Conservation (phyloP, 768 basidiomycete species). For the Tylopilus sp. region DNA sequence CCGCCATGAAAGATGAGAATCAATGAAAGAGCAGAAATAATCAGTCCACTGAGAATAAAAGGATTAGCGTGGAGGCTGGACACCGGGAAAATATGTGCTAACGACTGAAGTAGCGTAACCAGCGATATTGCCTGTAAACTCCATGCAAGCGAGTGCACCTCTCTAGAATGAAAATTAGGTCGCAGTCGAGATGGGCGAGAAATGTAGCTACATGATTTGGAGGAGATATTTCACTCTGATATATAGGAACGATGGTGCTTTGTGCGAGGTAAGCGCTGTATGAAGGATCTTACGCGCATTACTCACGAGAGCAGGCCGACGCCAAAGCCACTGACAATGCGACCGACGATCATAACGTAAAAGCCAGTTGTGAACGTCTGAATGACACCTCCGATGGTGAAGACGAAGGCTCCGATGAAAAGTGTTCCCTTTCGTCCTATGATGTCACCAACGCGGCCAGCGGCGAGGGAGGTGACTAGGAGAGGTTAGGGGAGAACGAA, state of each 20-base stretch:
- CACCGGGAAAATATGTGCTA: conserved; percentile 29
- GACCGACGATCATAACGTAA: conserved; percentile 75
- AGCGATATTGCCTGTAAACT: conserved; percentile 89
- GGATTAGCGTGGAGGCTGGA: neutral
- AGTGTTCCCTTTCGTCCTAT: conserved; percentile 85
- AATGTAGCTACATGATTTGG: conserved; percentile 67
- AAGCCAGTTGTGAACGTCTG: conserved; percentile 84
- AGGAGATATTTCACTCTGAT: conserved; percentile 94
- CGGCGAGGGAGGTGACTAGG: conserved; percentile 82
- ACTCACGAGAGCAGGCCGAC: conserved; percentile 86
- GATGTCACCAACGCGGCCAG: conserved; percentile 83
- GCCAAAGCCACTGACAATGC: conserved; percentile 82
- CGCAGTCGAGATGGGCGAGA: neutral
- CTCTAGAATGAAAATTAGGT: conserved; percentile 44
- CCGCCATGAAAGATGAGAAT: conserved; percentile 87
- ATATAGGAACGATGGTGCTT: conserved; percentile 93
- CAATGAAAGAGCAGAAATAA: conserved; percentile 88
- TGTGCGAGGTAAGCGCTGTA: conserved; percentile 4
- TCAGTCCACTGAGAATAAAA: conserved; percentile 70
- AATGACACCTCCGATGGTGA: conserved; percentile 81
- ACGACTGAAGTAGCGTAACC: conserved; percentile 91
- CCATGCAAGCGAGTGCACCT: conserved; percentile 90
- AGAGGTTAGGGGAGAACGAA: neutral
- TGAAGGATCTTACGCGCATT: neutral
- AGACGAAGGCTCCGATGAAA: conserved; percentile 77